A percentile compares a stretch with the other conserved stretches of the same genome.
Conservation (phyloP, 768 basidiomycete genomes). For the Phaffia tasmanica region DNA sequence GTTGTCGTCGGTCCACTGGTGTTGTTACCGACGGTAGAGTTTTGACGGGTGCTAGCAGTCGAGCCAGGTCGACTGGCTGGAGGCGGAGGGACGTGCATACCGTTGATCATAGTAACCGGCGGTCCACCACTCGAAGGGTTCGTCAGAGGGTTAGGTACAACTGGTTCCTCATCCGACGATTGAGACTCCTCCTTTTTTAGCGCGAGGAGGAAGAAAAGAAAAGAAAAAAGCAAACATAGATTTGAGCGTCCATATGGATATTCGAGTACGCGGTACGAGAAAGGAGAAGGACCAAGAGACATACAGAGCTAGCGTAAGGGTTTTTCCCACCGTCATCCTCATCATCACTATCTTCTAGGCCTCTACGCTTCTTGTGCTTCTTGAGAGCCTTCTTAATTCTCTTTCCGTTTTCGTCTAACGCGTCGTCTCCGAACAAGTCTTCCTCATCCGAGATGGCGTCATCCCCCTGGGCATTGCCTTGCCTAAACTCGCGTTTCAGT, state of each 20-base stretch:
- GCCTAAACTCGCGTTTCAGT: constrained; percentile 21
- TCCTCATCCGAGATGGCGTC: constrained; percentile 22
- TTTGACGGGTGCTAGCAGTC: constrained; percentile 6
- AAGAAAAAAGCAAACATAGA: no score
- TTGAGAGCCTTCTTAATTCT: constrained; percentile 20
- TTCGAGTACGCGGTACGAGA: neutral
- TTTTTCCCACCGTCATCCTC: constrained; percentile 12
- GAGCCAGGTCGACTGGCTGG: neutral
- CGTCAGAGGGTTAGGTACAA: neutral
- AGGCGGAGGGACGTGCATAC: constrained; percentile 4
- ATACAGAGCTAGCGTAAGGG: constrained; percentile 18
- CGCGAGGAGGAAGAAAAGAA: neutral
- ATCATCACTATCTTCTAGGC: constrained; percentile 11
- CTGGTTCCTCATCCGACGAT: constrained; percentile 7
- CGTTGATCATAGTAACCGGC: neutral
- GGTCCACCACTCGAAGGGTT: no score
- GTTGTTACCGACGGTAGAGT: neutral
- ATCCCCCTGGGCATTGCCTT: constrained; percentile 12
- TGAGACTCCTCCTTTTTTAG: constrained; percentile 12
- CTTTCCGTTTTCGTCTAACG: constrained; percentile 11
- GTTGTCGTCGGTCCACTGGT: no score
- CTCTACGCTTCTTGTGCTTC: constrained; percentile 9
- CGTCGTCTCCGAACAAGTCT: constrained; percentile 20
- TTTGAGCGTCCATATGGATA: neutral
- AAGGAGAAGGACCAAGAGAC: neutral